Evolutionary conservation across 2,329 filamentous ascomycete species (phyloP), one percentile per base, ranked within the genome.

Genomic region (Cercospora janseana): DNA sequence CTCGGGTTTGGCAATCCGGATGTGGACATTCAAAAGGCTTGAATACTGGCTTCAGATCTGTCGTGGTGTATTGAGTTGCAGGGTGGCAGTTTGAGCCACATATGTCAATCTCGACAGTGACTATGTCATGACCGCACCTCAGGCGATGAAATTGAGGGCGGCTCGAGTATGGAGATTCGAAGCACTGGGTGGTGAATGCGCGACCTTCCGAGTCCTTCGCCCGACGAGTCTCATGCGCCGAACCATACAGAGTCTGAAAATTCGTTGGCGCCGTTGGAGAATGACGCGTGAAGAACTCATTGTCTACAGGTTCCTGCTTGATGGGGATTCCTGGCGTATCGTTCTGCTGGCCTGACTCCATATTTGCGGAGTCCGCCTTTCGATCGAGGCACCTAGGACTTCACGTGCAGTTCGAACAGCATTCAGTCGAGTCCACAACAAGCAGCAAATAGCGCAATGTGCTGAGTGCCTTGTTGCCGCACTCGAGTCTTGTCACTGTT

Each of bases 41-140:
- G 20, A 13, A 24, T 8, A 18, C 21, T 9, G 46, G 32, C 35
- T 49, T 53, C 8, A 21, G 28, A 6, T 49, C 51, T 27, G 40
- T 31, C 16, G 18, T 28, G 2, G 29, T 40, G n/a, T 15, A 9
- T 10, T 7, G 26, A 15, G 4, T 32, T 1, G 34, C 40, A 5
- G 45, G 42, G 6, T 32, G 16, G 23, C 46, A 44, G 26, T 46
- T 49, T n/a, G 15, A 27, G 4, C 53, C 45, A 29, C 53, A 55
- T 12, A 20, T 29, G 23, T 52, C 45, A 21, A 49, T 23, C 15
- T 32, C 26, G 20, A 20, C 12, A 4, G 51, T 53, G 24, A 28
- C 32, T n/a, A 53, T 46, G 26, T 49, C 46, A 18, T 53, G 51
- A 3, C 41, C 40, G 32, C 51, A 53, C 16, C 16, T 50, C 15